Conservation (phyloP, 2,329 filamentous ascomycete genomes). For the Escovopsis sp. region DNA sequence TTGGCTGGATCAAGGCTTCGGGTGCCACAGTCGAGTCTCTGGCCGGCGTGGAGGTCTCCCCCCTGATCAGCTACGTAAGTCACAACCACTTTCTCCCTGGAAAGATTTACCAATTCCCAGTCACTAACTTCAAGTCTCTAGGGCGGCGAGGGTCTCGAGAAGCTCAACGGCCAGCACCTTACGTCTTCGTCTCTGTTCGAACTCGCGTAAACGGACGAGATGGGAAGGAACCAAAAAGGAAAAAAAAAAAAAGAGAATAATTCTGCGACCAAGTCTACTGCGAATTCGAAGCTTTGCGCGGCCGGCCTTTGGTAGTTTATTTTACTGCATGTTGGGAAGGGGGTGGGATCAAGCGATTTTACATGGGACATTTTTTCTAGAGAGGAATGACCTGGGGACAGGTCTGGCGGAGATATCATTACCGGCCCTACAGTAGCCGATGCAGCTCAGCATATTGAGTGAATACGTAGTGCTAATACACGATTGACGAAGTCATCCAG, state of each 20-base stretch:
- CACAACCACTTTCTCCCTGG: background rate
- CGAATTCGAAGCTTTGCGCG: background rate
- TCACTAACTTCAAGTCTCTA: conserved; percentile 14
- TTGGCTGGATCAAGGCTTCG: conserved; percentile 68
- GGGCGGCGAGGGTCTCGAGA: conserved; percentile 49
- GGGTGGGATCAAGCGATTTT: background rate
- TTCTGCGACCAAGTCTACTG: background rate
- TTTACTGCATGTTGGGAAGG: background rate
- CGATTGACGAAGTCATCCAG: background rate
- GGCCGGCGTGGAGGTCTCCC: conserved; percentile 76
- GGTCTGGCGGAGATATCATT: background rate
- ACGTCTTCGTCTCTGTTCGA: conserved; percentile 38
- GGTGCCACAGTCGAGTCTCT: conserved; percentile 60
- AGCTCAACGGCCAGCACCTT: conserved; percentile 37
- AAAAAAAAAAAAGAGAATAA: background rate
- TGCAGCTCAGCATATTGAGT: background rate
- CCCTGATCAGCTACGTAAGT: conserved; percentile 90
- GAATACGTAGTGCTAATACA: background rate
- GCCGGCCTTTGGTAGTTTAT: background rate
- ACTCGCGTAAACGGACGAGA: conserved; percentile 18
- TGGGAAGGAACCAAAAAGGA: background rate
- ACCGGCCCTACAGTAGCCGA: background rate
- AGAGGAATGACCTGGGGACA: background rate
- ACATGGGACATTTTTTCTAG: background rate
- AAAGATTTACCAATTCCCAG: no score